Conservation (phyloP, 2,329 filamentous ascomycete genomes). For the Sporothrix sp. region DNA sequence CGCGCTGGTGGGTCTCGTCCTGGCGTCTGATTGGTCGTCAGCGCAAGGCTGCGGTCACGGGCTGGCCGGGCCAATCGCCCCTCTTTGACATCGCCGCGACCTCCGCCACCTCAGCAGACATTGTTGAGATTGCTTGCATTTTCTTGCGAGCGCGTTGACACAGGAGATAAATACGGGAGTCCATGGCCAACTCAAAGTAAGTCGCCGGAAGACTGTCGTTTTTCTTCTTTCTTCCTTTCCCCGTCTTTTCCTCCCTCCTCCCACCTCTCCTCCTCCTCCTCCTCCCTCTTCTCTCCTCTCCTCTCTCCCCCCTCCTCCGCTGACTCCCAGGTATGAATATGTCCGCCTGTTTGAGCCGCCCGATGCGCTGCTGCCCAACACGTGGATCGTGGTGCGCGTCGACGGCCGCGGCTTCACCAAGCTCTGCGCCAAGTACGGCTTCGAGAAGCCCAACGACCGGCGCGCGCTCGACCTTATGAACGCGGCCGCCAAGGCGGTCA, state of each 20-base stretch:
- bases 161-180: background rate
- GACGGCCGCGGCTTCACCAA: conserved; percentile 94
- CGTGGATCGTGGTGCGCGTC: conserved; percentile 90
- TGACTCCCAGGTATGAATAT: conserved; percentile 68
- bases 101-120: conserved; percentile 1
- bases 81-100: conserved; percentile 1
- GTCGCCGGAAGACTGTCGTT: background rate
- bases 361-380: conserved; percentile 74
- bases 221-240: too few species aligned
- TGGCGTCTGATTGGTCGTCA: background rate
- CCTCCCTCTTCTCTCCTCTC: too few species aligned
- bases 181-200: conserved; percentile 3
- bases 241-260: too few species aligned
- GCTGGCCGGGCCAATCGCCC: too few species aligned
- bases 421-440: conserved; percentile 76
- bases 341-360: conserved; percentile 81
- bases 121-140: too few species aligned
- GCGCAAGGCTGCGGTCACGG: conserved; percentile 3
- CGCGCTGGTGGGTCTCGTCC: background rate
- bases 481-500: conserved; percentile 71
- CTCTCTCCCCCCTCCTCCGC: too few species aligned
- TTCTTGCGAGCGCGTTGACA: background rate
- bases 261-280: too few species aligned
- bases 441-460: conserved; percentile 86
- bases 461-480: conserved; percentile 92